A percentile compares a stretch with the other conserved stretches of the same genome.
Evolutionary conservation across 345 rosid species (phyloP).

Genomic region (Brassica nigra): DNA sequence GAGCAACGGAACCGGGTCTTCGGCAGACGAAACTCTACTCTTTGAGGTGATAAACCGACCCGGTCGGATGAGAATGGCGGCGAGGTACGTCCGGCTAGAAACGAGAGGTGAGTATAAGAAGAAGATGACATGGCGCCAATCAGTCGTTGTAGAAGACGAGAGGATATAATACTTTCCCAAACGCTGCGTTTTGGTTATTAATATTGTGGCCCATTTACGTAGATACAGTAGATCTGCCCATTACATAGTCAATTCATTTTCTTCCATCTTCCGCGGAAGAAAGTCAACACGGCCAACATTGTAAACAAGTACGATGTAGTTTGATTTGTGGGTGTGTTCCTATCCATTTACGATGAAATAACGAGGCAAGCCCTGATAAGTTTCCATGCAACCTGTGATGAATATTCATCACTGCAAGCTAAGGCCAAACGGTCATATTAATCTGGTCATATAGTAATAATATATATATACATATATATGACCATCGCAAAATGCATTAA

Average conservation of each 20-base stretch:
- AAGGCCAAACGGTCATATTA: not conserved
- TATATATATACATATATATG: not conserved
- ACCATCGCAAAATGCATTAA: not conserved
- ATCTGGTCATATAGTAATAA: constrained; percentile 1
- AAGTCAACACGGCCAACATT: not conserved
- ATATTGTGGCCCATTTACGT: not conserved
- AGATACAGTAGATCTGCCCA: too few species aligned
- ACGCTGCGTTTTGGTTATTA: constrained; percentile 30
- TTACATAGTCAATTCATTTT: not conserved
- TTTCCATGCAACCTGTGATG: constrained; percentile 18
- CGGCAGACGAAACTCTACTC: constrained; percentile 22
- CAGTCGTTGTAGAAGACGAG: not conserved
- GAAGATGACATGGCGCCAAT: constrained; percentile 45
- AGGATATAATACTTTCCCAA: constrained; percentile 14
- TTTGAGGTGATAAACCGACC: not conserved
- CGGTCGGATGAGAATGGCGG: constrained; percentile 35
- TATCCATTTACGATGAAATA: constrained; percentile 18
- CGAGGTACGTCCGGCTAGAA: constrained; percentile 45
- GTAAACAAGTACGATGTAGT: not conserved
- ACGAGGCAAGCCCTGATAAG: constrained; percentile 1
- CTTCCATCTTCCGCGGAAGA: not conserved
- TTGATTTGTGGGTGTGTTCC: not conserved
- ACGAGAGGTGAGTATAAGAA: constrained; percentile 54
- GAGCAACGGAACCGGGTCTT: constrained; percentile 53
- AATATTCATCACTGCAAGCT: constrained; percentile 9